These are phyloP conservation scores for Kwoniella shivajii DNA, from an alignment of 1,284 basidiomycete species.

Conservation along the genomic window DNA sequence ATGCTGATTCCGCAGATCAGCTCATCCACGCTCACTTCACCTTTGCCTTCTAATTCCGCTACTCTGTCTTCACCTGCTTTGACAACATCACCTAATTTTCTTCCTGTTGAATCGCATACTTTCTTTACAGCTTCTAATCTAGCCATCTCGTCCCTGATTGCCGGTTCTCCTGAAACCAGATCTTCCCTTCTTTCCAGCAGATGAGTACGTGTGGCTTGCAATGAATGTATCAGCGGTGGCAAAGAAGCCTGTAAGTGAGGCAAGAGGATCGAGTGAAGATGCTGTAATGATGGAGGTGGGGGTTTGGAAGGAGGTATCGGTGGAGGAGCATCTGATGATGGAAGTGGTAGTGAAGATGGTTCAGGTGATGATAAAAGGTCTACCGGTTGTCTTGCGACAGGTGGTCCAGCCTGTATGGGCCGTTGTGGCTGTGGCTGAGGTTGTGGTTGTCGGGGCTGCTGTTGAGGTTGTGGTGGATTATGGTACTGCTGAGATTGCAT, in stretches of 20 bases:
- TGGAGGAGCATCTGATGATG: slow-evolving; percentile 56
- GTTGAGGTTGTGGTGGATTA: slow-evolving; percentile 3
- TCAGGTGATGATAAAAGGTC: slow-evolving; percentile 43
- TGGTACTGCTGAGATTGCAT: not conserved
- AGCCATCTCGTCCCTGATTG: slow-evolving; percentile 92
- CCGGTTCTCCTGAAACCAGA: slow-evolving; percentile 83
- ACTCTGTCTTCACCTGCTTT: slow-evolving; percentile 71
- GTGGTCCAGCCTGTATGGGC: slow-evolving; percentile 9
- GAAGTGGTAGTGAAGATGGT: slow-evolving; percentile 43
- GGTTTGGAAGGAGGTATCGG: slow-evolving; percentile 82
- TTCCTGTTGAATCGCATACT: slow-evolving; percentile 79
- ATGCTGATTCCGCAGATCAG: slow-evolving; percentile 92
- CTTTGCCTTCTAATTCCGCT: slow-evolving; percentile 36
- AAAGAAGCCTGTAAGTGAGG: slow-evolving; percentile 73
- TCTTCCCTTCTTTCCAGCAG: slow-evolving; percentile 78
- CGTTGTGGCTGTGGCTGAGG: slow-evolving; percentile 6
- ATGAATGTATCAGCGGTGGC: slow-evolving; percentile 64
- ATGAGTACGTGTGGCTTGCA: slow-evolving; percentile 71
- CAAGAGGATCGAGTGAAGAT: slow-evolving; percentile 79
- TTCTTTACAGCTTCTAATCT: slow-evolving; percentile 92
- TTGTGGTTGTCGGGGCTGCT: slow-evolving; percentile 7
- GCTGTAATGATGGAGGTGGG: slow-evolving; percentile 68
- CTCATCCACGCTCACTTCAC: slow-evolving; percentile 71
- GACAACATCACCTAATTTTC: slow-evolving; percentile 67
- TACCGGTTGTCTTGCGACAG: too few relatives aligned